Percentiles rank a stretch among this genome's conserved stretches.
These are phyloP conservation scores for Paramecium sexaurelia DNA, from an alignment of 73 alveolate species.

Conservation along the genomic window DNA sequence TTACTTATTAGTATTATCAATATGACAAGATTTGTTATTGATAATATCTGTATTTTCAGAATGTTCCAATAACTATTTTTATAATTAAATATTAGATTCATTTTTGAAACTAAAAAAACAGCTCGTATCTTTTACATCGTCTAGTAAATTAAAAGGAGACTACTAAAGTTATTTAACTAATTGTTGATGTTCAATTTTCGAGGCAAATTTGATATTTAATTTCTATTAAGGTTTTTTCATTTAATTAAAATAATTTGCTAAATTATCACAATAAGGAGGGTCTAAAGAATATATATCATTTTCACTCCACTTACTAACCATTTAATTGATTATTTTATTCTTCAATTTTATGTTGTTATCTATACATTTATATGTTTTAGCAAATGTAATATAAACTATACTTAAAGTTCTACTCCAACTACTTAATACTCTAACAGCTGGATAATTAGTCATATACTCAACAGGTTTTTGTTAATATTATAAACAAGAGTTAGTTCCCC, in stretches of 20 bases:
- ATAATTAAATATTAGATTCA: background rate
- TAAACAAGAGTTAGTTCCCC: conserved; percentile 41
- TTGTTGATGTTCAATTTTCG: conserved; percentile 38
- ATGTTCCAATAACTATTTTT: conserved; percentile 2
- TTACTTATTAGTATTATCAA: conserved; percentile 9
- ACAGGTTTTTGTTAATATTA: background rate
- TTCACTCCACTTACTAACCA: conserved; percentile 40
- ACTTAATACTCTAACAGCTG: conserved; percentile 32
- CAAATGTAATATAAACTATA: conserved; percentile 4
- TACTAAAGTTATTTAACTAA: conserved; percentile 15
- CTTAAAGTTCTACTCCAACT: conserved; percentile 47
- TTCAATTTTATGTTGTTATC: conserved; percentile 23
- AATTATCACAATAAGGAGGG: conserved; percentile 51
- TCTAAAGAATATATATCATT: conserved; percentile 28
- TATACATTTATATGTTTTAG: background rate
- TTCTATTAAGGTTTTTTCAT: conserved; percentile 45
- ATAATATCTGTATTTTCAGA: background rate
- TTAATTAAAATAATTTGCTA: background rate
- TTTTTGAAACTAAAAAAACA: conserved; percentile 29
- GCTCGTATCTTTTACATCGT: background rate
- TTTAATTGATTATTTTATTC: background rate
- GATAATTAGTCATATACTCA: conserved; percentile 33
- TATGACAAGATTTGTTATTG: background rate
- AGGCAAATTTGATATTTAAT: conserved; percentile 39
- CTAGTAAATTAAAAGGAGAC: conserved; percentile 1